A percentile compares a stretch with the other conserved stretches of the same genome.
phyloP scores from a whole-genome alignment of 2,329 filamentous ascomycete species.

The Aspergillus sclerotialis region DNA sequence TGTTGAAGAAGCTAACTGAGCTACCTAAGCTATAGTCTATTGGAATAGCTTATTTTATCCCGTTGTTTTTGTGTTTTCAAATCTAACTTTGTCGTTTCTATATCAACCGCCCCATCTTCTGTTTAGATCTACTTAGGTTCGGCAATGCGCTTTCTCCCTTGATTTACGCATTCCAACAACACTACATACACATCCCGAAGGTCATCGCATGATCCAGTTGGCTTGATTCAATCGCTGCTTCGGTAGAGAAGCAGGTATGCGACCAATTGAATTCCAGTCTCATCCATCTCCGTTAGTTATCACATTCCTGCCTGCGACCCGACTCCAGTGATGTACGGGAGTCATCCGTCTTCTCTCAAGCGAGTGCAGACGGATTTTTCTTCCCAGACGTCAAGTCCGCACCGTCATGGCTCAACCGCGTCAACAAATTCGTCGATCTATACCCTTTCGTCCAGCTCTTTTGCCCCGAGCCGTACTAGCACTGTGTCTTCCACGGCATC shows the following conservation, averaged over 20 bases:
- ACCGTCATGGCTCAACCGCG: slow-evolving; percentile 49
- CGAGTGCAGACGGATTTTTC: slow-evolving; percentile 33
- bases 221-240: slow-evolving; percentile 15
- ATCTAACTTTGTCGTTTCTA: slow-evolving; percentile 12
- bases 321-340: slow-evolving; percentile 31
- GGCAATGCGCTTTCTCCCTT: slow-evolving; percentile 17
- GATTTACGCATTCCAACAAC: slow-evolving; percentile 15
- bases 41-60: background rate
- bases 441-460: slow-evolving; percentile 43
- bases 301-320: slow-evolving; percentile 21
- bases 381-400: slow-evolving; percentile 39
- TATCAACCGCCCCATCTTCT: slow-evolving; percentile 16
- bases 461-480: slow-evolving; percentile 54
- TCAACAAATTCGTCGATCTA: slow-evolving; percentile 50
- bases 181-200: background rate
- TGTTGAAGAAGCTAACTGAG: no score
- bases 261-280: slow-evolving; percentile 25
- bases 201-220: no score
- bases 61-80: background rate
- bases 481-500: slow-evolving; percentile 63
- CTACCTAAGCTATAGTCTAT: background rate
- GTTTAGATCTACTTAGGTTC: slow-evolving; percentile 9
- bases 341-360: slow-evolving; percentile 27
- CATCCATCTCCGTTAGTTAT: slow-evolving; percentile 18
- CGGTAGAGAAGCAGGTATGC: slow-evolving; percentile 33